Conservation (phyloP, 1,284 basidiomycete species). For the Trametes pubescens region DNA sequence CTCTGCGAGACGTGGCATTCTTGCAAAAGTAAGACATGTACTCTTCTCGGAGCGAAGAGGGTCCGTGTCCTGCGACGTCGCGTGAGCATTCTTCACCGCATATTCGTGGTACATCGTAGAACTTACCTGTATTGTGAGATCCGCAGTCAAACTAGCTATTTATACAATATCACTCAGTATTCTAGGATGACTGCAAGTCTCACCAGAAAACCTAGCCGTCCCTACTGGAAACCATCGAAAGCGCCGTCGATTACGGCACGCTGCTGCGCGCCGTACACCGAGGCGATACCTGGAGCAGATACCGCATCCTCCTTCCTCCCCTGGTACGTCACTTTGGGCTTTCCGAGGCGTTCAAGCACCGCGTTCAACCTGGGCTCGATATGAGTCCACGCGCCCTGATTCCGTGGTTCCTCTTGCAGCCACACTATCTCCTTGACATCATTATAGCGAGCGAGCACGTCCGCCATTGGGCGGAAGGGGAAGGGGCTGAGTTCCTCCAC, state of each 20-base stretch:
- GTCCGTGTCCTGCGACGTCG: not conserved
- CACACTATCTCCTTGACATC: conserved; percentile 61
- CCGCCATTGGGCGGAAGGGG: conserved; percentile 68
- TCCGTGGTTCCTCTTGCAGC: conserved; percentile 88
- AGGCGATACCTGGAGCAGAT: conserved; percentile 81
- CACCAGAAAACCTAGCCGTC: conserved; percentile 3
- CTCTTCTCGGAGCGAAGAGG: not conserved
- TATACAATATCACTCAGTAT: conserved; percentile 3
- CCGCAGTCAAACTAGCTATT: conserved; percentile 2
- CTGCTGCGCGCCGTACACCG: conserved; percentile 73
- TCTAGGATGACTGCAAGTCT: not conserved
- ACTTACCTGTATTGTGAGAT: conserved; percentile 5
- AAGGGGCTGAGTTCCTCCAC: conserved; percentile 89
- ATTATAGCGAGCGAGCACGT: conserved; percentile 57
- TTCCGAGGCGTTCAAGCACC: conserved; percentile 55
- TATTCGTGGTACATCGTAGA: too few species aligned
- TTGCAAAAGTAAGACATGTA: conserved; percentile 1
- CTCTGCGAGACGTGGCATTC: conserved; percentile 18
- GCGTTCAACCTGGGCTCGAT: conserved; percentile 63
- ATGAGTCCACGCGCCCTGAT: conserved; percentile 84
- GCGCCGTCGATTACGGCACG: conserved; percentile 62
- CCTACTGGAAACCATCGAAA: conserved; percentile 48
- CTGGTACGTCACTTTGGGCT: conserved; percentile 54
- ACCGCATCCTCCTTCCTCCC: conserved; percentile 79
- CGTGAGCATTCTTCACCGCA: conserved; percentile 1